A percentile compares a stretch with the other conserved stretches of the same genome.
These are phyloP conservation scores for Scenedesmus sp. DNA, from an alignment of 163 green algal species.

Conservation along the genomic window DNA sequence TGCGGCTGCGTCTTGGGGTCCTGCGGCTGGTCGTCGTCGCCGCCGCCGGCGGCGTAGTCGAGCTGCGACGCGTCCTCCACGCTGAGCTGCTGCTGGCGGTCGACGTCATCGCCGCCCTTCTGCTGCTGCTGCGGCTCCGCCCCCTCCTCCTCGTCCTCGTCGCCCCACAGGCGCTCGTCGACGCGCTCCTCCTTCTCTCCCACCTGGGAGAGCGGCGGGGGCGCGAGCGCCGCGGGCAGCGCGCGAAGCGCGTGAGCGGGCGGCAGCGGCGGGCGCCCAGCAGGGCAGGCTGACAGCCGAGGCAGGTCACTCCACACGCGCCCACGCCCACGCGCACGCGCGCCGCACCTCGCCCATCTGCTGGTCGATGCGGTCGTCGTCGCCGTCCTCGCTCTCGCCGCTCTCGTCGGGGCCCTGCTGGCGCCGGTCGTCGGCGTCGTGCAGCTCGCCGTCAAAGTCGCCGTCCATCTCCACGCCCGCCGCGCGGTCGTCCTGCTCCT, in stretches of 20 bases:
- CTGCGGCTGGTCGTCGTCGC: constrained; percentile 58
- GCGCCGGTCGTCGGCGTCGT: constrained; percentile 81
- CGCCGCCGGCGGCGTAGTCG: constrained; percentile 71
- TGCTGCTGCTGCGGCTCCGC: constrained; percentile 53
- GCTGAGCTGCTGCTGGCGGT: constrained; percentile 61
- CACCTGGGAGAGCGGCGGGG: constrained; percentile 41
- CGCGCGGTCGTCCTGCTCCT: constrained; percentile 56
- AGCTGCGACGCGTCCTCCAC: constrained; percentile 87
- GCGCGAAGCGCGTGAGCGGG: neutral
- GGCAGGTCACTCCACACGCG: neutral
- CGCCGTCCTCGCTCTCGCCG: constrained; percentile 67
- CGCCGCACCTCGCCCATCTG: constrained; percentile 91
- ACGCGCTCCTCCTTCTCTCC: constrained; percentile 82
- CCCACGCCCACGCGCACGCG: neutral
- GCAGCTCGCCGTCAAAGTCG: constrained; percentile 92
- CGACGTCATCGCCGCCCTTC: constrained; percentile 34
- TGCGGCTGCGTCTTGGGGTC: constrained; percentile 60
- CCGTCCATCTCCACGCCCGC: constrained; percentile 97
- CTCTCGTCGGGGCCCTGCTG: constrained; percentile 72
- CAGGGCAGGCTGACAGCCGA: neutral
- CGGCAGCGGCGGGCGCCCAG: neutral
- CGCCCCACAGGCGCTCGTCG: constrained; percentile 93
- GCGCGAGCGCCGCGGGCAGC: neutral
- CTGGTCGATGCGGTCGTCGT: constrained; percentile 78
- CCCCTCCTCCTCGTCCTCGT: constrained; percentile 76